phyloP scores from a whole-genome alignment of 148 eudicot genomes.

The Euryodendron excelsum region DNA sequence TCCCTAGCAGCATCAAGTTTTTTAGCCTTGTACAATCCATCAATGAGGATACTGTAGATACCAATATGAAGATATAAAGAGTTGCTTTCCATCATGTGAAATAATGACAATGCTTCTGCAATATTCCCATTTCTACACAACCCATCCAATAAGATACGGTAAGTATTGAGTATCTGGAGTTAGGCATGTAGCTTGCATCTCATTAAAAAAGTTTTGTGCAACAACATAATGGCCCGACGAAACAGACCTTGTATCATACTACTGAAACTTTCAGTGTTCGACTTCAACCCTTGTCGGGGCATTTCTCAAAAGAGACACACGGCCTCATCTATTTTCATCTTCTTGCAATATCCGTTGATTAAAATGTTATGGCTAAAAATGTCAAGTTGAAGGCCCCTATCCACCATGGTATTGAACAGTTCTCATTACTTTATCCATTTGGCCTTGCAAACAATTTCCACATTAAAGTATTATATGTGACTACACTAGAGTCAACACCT shows the following conservation, averaged over 20 bases:
- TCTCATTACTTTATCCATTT: neutral
- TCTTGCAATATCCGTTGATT: slow-evolving; percentile 16
- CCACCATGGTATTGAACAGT: neutral
- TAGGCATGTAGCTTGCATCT: slow-evolving; percentile 9
- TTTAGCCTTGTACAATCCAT: too few relatives aligned
- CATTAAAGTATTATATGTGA: slow-evolving; percentile 12
- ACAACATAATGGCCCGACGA: too few relatives aligned
- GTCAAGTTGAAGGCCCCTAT: neutral
- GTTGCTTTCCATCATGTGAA: neutral
- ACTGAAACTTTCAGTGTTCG: neutral
- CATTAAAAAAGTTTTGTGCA: slow-evolving; percentile 1
- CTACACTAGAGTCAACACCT: neutral
- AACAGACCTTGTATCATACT: too few relatives aligned
- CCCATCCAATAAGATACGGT: neutral
- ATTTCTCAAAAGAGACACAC: slow-evolving; percentile 3
- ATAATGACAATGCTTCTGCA: neutral
- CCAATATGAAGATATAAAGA: too few relatives aligned
- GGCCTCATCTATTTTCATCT: slow-evolving; percentile 12
- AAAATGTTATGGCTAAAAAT: neutral
- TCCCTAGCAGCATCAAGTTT: too few relatives aligned
- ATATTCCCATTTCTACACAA: neutral
- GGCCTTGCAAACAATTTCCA: slow-evolving; percentile 13
- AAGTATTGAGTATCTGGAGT: slow-evolving; percentile 1
- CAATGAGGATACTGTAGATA: too few relatives aligned
- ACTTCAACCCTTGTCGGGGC: neutral